Conservation (phyloP, 495 filamentous ascomycete species). For the Jackrogersella minutella region DNA sequence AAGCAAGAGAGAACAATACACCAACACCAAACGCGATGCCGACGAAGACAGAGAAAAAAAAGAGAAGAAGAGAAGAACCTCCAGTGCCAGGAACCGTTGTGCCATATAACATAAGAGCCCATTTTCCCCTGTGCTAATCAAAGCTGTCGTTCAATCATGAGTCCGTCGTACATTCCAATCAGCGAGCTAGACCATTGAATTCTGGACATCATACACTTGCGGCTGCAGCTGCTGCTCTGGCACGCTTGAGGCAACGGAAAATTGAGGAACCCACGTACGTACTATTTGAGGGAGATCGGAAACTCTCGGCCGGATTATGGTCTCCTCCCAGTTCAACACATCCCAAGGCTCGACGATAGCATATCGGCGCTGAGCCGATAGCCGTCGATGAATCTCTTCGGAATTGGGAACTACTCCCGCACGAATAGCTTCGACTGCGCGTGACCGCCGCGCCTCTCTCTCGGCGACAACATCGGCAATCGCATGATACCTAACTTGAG, state of each 20-base stretch:
- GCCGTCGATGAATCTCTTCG: conserved; percentile 38
- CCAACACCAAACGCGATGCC: conserved; percentile 47
- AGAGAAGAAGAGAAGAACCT: conserved; percentile 1
- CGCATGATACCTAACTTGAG: conserved; percentile 52
- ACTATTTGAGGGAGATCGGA: conserved; percentile 43
- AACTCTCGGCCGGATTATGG: conserved; percentile 38
- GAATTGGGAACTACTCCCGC: conserved; percentile 39
- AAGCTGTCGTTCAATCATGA: conserved; percentile 33
- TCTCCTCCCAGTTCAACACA: conserved; percentile 56
- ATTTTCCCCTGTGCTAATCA: conserved; percentile 9
- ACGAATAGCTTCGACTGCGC: conserved; percentile 45
- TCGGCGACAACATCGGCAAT: conserved; percentile 65
- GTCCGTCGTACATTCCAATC: conserved; percentile 9
- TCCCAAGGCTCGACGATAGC: conserved; percentile 45
- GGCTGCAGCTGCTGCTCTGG: conserved; percentile 28
- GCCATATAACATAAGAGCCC: conserved; percentile 36
- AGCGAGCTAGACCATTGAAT: conserved; percentile 46
- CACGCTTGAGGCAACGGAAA: conserved; percentile 23
- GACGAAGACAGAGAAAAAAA: conserved; percentile 31
- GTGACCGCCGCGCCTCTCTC: conserved; percentile 61
- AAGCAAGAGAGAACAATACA: conserved; percentile 33
- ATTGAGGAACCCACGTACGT: conserved; percentile 47
- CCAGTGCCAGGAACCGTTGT: conserved; percentile 27
- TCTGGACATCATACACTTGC: conserved; percentile 22
- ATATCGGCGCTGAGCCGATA: conserved; percentile 40